These are phyloP conservation scores for Spiraea crenata DNA, from an alignment of 331 rosid species.

Conservation along the genomic window DNA sequence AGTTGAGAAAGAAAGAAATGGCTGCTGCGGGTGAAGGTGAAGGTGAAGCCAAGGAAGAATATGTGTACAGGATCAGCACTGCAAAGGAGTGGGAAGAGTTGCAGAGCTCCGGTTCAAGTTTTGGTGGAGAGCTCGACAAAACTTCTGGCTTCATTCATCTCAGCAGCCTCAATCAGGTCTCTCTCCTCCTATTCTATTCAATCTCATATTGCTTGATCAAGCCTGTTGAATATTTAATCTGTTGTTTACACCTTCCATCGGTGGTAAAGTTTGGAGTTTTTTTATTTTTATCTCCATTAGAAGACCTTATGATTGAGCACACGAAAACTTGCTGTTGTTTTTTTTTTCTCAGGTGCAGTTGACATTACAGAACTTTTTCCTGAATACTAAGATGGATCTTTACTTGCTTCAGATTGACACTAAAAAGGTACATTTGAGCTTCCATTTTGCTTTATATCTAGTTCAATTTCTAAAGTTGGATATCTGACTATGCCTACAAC, in stretches of 20 bases:
- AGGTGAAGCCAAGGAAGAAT: slow-evolving; percentile 34
- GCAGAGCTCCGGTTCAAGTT: slow-evolving; percentile 45
- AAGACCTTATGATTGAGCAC: not conserved
- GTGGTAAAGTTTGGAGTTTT: not conserved
- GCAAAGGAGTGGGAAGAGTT: slow-evolving; percentile 68
- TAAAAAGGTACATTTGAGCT: slow-evolving; percentile 42
- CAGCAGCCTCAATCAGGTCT: slow-evolving; percentile 75
- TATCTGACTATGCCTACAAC: not conserved
- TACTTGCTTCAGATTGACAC: slow-evolving; percentile 83
- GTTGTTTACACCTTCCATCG: not conserved
- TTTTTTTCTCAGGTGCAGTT: slow-evolving; percentile 52
- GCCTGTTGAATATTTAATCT: no score
- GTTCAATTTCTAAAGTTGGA: not conserved
- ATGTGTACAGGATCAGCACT: slow-evolving; percentile 66
- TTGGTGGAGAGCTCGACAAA: slow-evolving; percentile 67
- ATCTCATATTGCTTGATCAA: not conserved
- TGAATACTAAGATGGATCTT: slow-evolving; percentile 50
- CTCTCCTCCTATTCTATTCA: not conserved
- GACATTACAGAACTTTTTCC: slow-evolving; percentile 61
- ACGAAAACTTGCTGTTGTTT: not conserved
- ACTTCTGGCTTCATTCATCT: slow-evolving; percentile 77
- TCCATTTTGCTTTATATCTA: not conserved
- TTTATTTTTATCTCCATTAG: not conserved
- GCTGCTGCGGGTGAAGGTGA: slow-evolving; percentile 15
- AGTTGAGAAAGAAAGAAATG: slow-evolving; percentile 16